Percentiles rank a stretch among this genome's conserved stretches.
Conservation (phyloP, 495 filamentous ascomycete genomes). For the Aspergillus wentii region DNA sequence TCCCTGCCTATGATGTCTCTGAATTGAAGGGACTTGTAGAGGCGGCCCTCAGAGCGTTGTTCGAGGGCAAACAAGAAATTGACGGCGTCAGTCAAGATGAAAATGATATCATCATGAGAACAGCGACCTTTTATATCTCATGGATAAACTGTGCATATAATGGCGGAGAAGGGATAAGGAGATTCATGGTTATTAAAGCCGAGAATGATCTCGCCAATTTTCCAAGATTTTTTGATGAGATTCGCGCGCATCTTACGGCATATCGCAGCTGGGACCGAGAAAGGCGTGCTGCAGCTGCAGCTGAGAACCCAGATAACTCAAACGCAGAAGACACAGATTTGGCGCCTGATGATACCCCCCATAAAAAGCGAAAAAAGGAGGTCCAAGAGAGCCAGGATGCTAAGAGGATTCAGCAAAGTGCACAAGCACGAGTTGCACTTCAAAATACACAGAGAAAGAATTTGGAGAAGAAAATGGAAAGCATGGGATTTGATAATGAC, state of each 20-base stretch:
- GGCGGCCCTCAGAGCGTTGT: constrained; percentile 10
- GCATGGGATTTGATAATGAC: constrained; percentile 32
- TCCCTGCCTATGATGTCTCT: constrained; percentile 7
- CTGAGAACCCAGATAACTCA: neutral
- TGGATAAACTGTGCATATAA: constrained; percentile 30
- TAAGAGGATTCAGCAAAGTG: constrained; percentile 39
- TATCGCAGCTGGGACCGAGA: constrained; percentile 8
- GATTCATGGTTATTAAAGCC: constrained; percentile 11
- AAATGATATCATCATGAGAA: constrained; percentile 21
- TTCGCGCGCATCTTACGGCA: constrained; percentile 15
- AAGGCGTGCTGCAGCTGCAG: no score
- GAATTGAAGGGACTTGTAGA: constrained; percentile 2
- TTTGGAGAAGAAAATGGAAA: constrained; percentile 39
- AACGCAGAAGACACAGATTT: neutral
- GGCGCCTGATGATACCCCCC: constrained; percentile 9
- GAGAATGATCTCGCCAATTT: constrained; percentile 12
- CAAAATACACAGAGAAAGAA: constrained; percentile 44
- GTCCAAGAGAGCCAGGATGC: constrained; percentile 43
- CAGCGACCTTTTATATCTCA: constrained; percentile 31
- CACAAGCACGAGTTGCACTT: constrained; percentile 36
- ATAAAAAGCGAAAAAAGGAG: constrained; percentile 44
- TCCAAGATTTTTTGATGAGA: constrained; percentile 16
- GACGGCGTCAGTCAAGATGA: constrained; percentile 7
- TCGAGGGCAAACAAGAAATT: constrained; percentile 4
- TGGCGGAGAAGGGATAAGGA: constrained; percentile 13